Evolutionary conservation across 169 alveolate genomes (phyloP).

Genomic region (Cystoisospora suis): DNA sequence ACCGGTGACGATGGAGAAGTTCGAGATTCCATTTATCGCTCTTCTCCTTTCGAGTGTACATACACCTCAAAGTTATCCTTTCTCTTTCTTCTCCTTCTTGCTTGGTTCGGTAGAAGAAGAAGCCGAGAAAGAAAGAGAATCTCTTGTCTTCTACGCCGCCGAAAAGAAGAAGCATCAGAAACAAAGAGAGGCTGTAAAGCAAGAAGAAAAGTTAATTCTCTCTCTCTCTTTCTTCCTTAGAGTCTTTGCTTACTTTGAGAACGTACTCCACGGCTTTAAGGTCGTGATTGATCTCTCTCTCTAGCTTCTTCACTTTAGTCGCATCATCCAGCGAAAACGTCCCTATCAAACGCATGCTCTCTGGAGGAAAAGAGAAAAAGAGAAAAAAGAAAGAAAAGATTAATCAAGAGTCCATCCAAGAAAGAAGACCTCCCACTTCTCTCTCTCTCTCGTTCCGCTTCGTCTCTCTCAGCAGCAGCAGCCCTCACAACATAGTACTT

Average conservation of each 20-base stretch:
- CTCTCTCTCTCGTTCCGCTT: too few species aligned
- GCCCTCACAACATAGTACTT: too few species aligned
- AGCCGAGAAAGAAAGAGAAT: too few species aligned
- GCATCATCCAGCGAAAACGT: neutral
- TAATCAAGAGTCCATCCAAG: too few species aligned
- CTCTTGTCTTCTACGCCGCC: too few species aligned
- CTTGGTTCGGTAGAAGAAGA: neutral
- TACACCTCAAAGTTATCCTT: neutral
- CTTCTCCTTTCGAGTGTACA: neutral
- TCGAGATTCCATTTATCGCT: neutral
- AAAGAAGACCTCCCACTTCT: too few species aligned
- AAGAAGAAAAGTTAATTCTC: too few species aligned
- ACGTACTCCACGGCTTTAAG: slow-evolving; percentile 55
- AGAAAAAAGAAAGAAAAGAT: neutral
- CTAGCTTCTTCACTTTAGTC: neutral
- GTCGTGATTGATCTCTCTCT: slow-evolving; percentile 57
- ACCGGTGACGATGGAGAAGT: too few species aligned
- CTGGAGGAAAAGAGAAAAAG: neutral
- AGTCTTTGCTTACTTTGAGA: neutral
- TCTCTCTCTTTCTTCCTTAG: neutral
- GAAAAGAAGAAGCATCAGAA: too few species aligned
- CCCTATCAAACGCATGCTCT: neutral
- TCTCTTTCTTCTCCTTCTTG: neutral
- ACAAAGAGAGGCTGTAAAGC: too few species aligned
- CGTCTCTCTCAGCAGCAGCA: too few species aligned